Evolutionary conservation across 257 asterid genomes (phyloP), one percentile per base, ranked within the genome.

Genomic region (Paraleonurus japonicus): DNA sequence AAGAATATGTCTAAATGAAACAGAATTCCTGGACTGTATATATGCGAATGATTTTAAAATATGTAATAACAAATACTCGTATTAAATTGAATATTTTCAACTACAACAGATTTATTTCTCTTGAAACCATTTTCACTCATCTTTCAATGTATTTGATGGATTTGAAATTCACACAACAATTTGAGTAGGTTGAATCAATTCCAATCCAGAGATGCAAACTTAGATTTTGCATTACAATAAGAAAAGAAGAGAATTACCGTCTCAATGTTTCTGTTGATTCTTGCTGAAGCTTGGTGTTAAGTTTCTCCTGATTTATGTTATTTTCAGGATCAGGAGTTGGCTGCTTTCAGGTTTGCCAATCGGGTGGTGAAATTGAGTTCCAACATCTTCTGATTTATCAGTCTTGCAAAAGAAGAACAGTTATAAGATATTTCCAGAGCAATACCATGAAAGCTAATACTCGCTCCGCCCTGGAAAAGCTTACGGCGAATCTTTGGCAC

Each of bases 201-300:
- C 4, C 4, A 50, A 37, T 24, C 16, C 51, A 51, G 70, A 51
- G 70, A 41, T 7, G 48, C 39, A 41, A 67, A 24, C 7, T 32
- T 33, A 22, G 47, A 35, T 41, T 66, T 22, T 61, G 35, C 9
- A 70, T 6, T 32, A 43, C 73, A 12, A 11, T 5, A 64, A 8
- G 61, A 32, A 39, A 33, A 57, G 6, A 61, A 30, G 48, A 30
- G 15, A 20, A 55, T 76, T 79, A 90, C 96, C 93, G 83, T 54
- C 68, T 68, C 51, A 65, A 50, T 51, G 59, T 53, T 65, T 80
- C 84, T 13, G 71, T 37, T 69, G 93, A 75, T 64, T 83, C 71
- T 70, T 67, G 33, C 41, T 76, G 68, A 72, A 13, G 66, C 69
- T 48, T 47, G 39, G 59, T 80, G 70, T 74, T 41, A 66, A 70